A percentile compares a stretch with the other conserved stretches of the same genome.
Evolutionary conservation across 768 basidiomycete species (phyloP).

Genomic region (Dioszegia aurantiaca): DNA sequence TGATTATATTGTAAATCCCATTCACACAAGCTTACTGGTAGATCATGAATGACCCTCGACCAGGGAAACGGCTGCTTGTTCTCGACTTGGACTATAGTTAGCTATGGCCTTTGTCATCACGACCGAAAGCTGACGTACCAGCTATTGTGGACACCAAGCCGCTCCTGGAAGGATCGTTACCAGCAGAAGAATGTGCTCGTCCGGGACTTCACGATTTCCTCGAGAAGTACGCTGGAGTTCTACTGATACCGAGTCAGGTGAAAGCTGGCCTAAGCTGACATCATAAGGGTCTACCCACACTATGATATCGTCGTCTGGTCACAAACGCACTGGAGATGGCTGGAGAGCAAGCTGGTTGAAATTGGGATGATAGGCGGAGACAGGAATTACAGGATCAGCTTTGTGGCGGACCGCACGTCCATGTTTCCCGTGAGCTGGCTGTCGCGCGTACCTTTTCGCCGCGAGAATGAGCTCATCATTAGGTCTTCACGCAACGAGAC

Average conservation of each 20-base stretch:
- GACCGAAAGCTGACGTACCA: slow-evolving; percentile 38
- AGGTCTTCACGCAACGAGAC: slow-evolving; percentile 67
- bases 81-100: slow-evolving; percentile 85
- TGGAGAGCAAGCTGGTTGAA: slow-evolving; percentile 82
- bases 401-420: slow-evolving; percentile 77
- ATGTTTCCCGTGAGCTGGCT: slow-evolving; percentile 69
- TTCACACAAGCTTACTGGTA: slow-evolving; percentile 54
- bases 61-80: slow-evolving; percentile 76
- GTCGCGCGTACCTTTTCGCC: no score
- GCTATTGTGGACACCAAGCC: slow-evolving; percentile 83
- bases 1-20: neutral
- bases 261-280: neutral
- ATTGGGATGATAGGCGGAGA: slow-evolving; percentile 75
- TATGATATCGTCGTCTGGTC: slow-evolving; percentile 91
- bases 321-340: slow-evolving; percentile 78
- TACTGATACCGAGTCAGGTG: neutral
- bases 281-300: slow-evolving; percentile 62
- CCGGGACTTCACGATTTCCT: slow-evolving; percentile 82
- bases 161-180: slow-evolving; percentile 73
- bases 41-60: slow-evolving; percentile 71
- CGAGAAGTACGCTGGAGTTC: slow-evolving; percentile 55
- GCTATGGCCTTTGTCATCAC: slow-evolving; percentile 28
- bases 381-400: slow-evolving; percentile 62
- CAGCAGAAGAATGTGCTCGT: slow-evolving; percentile 75
- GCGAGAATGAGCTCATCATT: neutral